These are phyloP conservation scores for Emmonsia crescens DNA, from an alignment of 2,329 filamentous ascomycete species.

Conservation along the genomic window DNA sequence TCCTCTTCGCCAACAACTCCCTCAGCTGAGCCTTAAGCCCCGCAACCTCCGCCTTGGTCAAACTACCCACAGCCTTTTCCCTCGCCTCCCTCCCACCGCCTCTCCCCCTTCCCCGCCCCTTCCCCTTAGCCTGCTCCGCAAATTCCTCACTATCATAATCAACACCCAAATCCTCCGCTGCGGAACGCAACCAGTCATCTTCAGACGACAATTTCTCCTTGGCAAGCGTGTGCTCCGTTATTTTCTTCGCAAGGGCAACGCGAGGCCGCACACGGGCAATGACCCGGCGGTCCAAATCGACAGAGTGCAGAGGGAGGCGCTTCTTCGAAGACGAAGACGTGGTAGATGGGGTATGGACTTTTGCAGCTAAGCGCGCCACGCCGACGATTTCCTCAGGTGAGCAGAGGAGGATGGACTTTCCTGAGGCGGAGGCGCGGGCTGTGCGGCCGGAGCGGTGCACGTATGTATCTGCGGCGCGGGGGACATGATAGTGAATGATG, in stretches of 20 bases:
- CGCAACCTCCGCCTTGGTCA: constrained; percentile 65
- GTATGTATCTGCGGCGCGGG: constrained; percentile 82
- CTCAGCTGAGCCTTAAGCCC: constrained; percentile 61
- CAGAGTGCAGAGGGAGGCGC: constrained; percentile 56
- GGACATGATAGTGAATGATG: constrained; percentile 91
- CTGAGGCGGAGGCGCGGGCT: constrained; percentile 66
- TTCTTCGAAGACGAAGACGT: constrained; percentile 30
- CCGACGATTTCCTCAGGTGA: constrained; percentile 81
- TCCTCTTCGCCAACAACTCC: constrained; percentile 56
- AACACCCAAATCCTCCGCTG: constrained; percentile 85
- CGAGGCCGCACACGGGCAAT: constrained; percentile 66
- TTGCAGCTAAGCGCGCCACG: constrained; percentile 70
- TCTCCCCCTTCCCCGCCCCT: constrained; percentile 58
- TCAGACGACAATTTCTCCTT: constrained; percentile 80
- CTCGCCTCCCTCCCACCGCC: constrained; percentile 64
- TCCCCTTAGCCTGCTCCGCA: constrained; percentile 48
- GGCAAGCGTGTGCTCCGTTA: constrained; percentile 70
- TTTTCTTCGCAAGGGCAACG: constrained; percentile 69
- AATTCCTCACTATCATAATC: constrained; percentile 89
- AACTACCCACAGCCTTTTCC: constrained; percentile 55
- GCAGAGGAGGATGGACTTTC: constrained; percentile 79
- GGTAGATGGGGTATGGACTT: constrained; percentile 60
- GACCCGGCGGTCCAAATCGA: constrained; percentile 74
- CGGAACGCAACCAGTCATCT: constrained; percentile 70
- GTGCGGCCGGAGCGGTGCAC: constrained; percentile 93